Conservation (phyloP, 352 stramenopile genomes). For the Saprolegnia parasitica region DNA sequence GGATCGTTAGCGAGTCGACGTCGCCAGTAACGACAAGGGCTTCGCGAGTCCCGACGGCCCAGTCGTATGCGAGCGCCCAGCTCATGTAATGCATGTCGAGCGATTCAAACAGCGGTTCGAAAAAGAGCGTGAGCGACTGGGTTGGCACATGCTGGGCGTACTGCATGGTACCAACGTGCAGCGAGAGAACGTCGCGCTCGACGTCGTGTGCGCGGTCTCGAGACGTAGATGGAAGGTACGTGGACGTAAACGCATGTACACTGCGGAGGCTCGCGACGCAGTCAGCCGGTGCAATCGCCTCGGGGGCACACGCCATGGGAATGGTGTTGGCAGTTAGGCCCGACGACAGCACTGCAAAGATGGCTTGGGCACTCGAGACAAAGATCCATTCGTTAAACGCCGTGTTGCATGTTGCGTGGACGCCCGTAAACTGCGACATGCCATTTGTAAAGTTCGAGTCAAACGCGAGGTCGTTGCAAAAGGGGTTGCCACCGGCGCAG, state of each 20-base stretch:
- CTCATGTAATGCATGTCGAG: neutral
- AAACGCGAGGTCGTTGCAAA: neutral
- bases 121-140: neutral
- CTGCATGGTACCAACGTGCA: neutral
- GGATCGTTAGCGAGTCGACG: neutral
- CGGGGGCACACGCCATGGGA: no score
- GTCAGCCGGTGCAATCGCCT: no score
- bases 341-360: no score
- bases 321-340: no score
- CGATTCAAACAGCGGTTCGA: conserved; percentile 1
- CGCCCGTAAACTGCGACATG: neutral
- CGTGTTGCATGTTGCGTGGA: no score
- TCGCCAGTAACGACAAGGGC: conserved; percentile 5
- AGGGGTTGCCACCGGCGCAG: neutral
- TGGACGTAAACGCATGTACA: no score
- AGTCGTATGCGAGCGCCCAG: conserved; percentile 1
- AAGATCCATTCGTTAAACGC: no score
- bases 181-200: neutral
- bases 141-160: neutral
- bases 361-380: no score
- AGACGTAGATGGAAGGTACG: conserved; percentile 1
- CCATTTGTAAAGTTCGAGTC: neutral
- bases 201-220: neutral
- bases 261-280: no score
- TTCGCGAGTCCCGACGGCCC: conserved; percentile 4